Evolutionary conservation across 345 rosid species (phyloP).

Genomic region (Litchi chinensis): DNA sequence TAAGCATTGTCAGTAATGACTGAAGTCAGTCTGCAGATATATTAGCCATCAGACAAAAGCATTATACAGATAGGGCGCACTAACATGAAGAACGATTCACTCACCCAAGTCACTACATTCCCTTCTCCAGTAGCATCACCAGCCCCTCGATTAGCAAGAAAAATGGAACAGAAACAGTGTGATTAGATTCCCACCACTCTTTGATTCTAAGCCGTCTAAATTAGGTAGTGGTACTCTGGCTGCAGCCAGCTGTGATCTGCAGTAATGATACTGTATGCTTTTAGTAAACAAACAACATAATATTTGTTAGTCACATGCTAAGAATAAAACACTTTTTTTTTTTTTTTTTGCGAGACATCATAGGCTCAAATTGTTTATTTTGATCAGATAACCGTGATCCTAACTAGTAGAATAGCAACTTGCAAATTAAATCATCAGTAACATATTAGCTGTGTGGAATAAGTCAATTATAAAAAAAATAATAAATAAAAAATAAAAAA

Average conservation of each 20-base stretch:
- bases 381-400: background rate
- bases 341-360: background rate
- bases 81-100: slow-evolving; percentile 24
- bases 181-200: slow-evolving; percentile 49
- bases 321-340: background rate
- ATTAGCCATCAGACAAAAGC: background rate
- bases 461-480: background rate
- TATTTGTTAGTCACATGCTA: too few relatives aligned
- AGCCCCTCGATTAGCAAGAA: slow-evolving; percentile 75
- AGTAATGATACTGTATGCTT: slow-evolving; percentile 17
- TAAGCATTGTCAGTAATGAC: too few relatives aligned
- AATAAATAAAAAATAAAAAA: too few relatives aligned
- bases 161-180: slow-evolving; percentile 78
- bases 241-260: slow-evolving; percentile 83
- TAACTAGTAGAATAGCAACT: background rate
- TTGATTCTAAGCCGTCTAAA: slow-evolving; percentile 51
- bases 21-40: slow-evolving; percentile 1
- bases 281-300: background rate
- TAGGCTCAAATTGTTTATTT: slow-evolving; percentile 6
- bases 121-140: slow-evolving; percentile 65
- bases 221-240: slow-evolving; percentile 53
- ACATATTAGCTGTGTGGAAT: background rate
- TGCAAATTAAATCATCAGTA: background rate
- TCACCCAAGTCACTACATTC: slow-evolving; percentile 60
- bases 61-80: background rate